phyloP scores from a whole-genome alignment of 257 asterid species.

The Lantana camara region DNA sequence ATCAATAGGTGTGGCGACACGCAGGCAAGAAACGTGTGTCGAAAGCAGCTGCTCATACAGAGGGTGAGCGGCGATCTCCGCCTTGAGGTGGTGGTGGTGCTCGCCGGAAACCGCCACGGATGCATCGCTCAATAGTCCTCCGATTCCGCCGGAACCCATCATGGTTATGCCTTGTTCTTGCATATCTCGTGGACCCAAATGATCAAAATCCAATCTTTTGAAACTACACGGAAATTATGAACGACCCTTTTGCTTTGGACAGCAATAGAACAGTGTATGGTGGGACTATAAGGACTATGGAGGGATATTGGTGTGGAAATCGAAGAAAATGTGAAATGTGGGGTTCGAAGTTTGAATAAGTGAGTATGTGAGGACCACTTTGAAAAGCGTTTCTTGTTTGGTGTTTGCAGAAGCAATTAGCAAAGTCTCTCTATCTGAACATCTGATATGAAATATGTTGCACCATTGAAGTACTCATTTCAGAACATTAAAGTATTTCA shows the following conservation, averaged over 20 bases:
- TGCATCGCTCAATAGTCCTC: constrained; percentile 27
- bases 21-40: constrained; percentile 93
- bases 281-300: background rate
- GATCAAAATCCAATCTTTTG: background rate
- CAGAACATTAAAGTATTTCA: too few relatives aligned
- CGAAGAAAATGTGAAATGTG: constrained; percentile 14
- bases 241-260: constrained; percentile 1
- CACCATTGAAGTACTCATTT: too few relatives aligned
- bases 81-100: constrained; percentile 61
- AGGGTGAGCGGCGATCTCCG: constrained; percentile 89
- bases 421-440: constrained; percentile 22
- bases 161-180: constrained; percentile 42
- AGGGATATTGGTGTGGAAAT: constrained; percentile 27
- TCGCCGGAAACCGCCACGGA: constrained; percentile 32
- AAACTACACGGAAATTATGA: background rate
- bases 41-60: constrained; percentile 82
- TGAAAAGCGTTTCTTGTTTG: constrained; percentile 8
- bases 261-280: constrained; percentile 12
- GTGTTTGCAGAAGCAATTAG: too few relatives aligned
- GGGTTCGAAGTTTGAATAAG: constrained; percentile 18
- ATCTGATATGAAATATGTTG: constrained; percentile 15
- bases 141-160: constrained; percentile 34
- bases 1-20: constrained; percentile 98
- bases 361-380: constrained; percentile 49
- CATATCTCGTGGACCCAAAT: background rate